Evolutionary conservation across 2,329 filamentous ascomycete species (phyloP).

Genomic region (Fusarium miscanthi): DNA sequence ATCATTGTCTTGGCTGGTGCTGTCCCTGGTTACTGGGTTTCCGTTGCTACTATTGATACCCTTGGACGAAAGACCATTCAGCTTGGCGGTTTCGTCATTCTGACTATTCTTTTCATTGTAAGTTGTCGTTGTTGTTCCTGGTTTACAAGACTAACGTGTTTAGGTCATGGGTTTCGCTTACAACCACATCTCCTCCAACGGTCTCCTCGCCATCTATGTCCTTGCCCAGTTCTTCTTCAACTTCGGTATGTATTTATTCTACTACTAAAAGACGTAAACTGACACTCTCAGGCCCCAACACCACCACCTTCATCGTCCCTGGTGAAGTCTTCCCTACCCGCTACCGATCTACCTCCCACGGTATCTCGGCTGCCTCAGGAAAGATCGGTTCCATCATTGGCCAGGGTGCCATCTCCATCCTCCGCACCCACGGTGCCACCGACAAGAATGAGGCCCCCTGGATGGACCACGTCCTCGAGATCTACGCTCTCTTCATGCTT

Average conservation of each 20-base stretch:
- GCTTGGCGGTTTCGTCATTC: conserved; percentile 69
- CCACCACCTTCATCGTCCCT: conserved; percentile 67
- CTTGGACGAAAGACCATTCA: conserved; percentile 83
- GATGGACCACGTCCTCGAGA: conserved; percentile 82
- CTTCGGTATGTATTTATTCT: conserved; percentile 52
- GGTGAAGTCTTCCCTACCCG: conserved; percentile 68
- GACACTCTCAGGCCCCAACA: conserved; percentile 57
- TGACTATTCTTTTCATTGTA: conserved; percentile 68
- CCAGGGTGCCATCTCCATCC: conserved; percentile 67
- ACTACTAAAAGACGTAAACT: not conserved
- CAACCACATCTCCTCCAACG: conserved; percentile 61
- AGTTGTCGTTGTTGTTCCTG: not conserved
- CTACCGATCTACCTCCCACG: conserved; percentile 67
- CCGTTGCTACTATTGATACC: conserved; percentile 78
- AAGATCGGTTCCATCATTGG: conserved; percentile 69
- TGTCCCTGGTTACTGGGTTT: conserved; percentile 86
- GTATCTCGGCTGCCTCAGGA: conserved; percentile 65
- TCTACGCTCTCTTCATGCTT: conserved; percentile 81
- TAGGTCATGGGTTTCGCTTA: conserved; percentile 71
- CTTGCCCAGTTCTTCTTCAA: conserved; percentile 70
- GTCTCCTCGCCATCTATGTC: conserved; percentile 66
- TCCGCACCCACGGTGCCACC: conserved; percentile 60
- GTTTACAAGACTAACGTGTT: not conserved
- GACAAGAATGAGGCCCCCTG: conserved; percentile 63
- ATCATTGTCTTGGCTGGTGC: conserved; percentile 83